These are phyloP conservation scores for Aspergillaceae sp. DNA, from an alignment of 2,329 filamentous ascomycete species.

Conservation along the genomic window DNA sequence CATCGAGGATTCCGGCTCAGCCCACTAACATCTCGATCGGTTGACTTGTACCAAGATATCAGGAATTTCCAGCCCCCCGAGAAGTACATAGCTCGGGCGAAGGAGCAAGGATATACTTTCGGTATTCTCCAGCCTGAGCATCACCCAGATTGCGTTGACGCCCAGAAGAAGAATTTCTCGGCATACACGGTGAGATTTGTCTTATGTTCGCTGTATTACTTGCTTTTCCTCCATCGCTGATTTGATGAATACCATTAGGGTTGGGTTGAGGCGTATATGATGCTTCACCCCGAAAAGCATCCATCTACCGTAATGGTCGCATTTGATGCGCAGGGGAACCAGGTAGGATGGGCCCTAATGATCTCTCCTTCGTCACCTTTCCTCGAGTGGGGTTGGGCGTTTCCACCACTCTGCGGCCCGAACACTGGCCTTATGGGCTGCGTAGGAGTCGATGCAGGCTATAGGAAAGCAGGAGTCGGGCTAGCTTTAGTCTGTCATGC, in stretches of 20 bases:
- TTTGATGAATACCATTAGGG: conserved; percentile 16
- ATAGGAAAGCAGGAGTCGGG: conserved; percentile 33
- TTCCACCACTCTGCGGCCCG: conserved; percentile 31
- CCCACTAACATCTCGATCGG: conserved; percentile 16
- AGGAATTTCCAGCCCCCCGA: conserved; percentile 25
- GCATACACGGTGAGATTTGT: background rate
- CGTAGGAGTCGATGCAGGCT: conserved; percentile 34
- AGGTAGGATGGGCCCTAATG: conserved; percentile 42
- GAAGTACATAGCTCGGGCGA: conserved; percentile 28
- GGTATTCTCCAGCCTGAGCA: conserved; percentile 26
- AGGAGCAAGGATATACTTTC: conserved; percentile 29
- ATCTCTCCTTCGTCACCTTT: conserved; percentile 24
- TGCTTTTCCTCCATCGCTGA: background rate
- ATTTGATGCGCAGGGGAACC: conserved; percentile 28
- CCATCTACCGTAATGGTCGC: conserved; percentile 37
- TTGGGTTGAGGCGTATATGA: conserved; percentile 36
- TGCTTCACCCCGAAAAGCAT: conserved; percentile 26
- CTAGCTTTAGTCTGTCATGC: conserved; percentile 37
- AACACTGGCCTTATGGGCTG: conserved; percentile 39
- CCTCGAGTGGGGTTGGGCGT: conserved; percentile 30
- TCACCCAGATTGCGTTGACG: conserved; percentile 32
- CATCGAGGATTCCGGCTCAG: conserved; percentile 33
- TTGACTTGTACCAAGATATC: conserved; percentile 37
- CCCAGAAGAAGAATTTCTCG: conserved; percentile 34
- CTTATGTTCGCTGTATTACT: background rate